These are phyloP conservation scores for Ogataea glucozyma DNA, from an alignment of 805 yeast genomes.

Conservation along the genomic window DNA sequence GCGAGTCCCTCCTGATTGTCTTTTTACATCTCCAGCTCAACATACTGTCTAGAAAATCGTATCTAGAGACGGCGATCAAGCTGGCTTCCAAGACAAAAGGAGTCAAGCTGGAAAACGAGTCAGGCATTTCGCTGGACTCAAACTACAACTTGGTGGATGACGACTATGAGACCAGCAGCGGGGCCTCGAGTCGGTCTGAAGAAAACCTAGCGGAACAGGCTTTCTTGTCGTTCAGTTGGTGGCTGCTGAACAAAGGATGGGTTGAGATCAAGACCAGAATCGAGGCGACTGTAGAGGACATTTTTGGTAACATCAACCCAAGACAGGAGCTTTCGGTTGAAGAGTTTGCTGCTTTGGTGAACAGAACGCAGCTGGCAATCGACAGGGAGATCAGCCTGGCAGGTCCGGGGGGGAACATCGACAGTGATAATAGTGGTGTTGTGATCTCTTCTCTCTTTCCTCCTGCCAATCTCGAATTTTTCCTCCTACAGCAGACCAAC, in stretches of 20 bases:
- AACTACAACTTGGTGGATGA: constrained; percentile 24
- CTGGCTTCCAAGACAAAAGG: constrained; percentile 55
- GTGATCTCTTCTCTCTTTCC: constrained; percentile 44
- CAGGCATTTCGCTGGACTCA: constrained; percentile 21
- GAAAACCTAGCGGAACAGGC: constrained; percentile 71
- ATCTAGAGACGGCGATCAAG: constrained; percentile 73
- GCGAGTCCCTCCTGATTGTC: constrained; percentile 67
- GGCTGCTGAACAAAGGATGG: constrained; percentile 91
- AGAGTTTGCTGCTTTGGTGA: constrained; percentile 53
- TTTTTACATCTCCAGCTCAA: constrained; percentile 85
- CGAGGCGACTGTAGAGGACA: constrained; percentile 55
- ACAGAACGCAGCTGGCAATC: constrained; percentile 37
- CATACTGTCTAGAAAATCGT: constrained; percentile 82
- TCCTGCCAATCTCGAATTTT: constrained; percentile 51
- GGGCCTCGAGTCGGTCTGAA: constrained; percentile 22
- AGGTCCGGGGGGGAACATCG: not conserved
- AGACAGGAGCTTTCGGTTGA: constrained; percentile 65
- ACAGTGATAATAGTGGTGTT: constrained; percentile 21
- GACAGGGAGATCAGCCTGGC: constrained; percentile 13
- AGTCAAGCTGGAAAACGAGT: constrained; percentile 28
- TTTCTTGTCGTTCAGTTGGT: constrained; percentile 87
- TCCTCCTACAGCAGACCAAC: constrained; percentile 54
- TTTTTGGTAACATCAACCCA: constrained; percentile 67
- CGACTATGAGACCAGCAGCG: constrained; percentile 26
- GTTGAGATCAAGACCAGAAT: constrained; percentile 52